Evolutionary conservation across 495 filamentous ascomycete genomes (phyloP).

Genomic region (Friedmanniomyces endolithicus): DNA sequence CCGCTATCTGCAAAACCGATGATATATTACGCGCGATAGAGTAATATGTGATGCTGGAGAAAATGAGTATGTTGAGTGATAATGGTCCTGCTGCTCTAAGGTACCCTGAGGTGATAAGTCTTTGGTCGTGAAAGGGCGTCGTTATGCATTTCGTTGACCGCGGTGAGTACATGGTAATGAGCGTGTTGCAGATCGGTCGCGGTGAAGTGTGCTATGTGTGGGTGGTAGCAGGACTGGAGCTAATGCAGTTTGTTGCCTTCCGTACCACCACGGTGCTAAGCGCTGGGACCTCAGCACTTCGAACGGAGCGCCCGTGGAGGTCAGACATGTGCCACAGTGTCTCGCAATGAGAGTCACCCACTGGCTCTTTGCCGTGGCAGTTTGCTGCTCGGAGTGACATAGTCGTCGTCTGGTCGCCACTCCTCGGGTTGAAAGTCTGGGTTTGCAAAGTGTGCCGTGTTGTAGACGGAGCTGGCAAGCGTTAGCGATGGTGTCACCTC

Average conservation of each 20-base stretch:
- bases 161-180: background rate
- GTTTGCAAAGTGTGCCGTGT: constrained; percentile 33
- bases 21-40: background rate
- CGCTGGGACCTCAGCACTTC: background rate
- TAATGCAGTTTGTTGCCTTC: constrained; percentile 1
- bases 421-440: constrained; percentile 33
- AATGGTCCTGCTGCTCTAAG: constrained; percentile 14
- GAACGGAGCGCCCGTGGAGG: background rate
- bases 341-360: constrained; percentile 11
- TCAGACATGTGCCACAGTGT: background rate
- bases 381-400: constrained; percentile 16
- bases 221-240: background rate
- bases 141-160: constrained; percentile 2
- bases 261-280: background rate
- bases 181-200: constrained; percentile 5
- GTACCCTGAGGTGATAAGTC: constrained; percentile 23
- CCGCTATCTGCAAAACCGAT: background rate
- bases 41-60: constrained; percentile 11
- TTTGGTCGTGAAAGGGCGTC: constrained; percentile 14
- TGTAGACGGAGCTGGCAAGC: constrained; percentile 28
- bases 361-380: constrained; percentile 9
- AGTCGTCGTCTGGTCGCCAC: constrained; percentile 31
- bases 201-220: background rate
- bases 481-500: constrained; percentile 1
- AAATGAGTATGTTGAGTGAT: constrained; percentile 12